phyloP scores from a whole-genome alignment of 1,284 basidiomycete species.

The Schizophyllum commune region DNA sequence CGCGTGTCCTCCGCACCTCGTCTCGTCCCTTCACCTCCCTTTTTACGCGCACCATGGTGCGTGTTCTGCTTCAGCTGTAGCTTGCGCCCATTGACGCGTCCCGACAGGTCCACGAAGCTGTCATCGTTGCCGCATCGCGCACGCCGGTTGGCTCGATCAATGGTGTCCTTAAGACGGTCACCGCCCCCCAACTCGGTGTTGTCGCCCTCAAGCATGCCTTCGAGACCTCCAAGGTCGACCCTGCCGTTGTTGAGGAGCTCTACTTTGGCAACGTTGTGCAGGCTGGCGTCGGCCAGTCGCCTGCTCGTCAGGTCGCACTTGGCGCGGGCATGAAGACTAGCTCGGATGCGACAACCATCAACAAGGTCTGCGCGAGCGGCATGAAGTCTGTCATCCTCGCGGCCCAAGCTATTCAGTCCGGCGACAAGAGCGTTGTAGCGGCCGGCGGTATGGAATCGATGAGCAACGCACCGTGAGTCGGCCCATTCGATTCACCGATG shows the following conservation, averaged over 20 bases:
- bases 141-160: conserved; percentile 95
- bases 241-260: conserved; percentile 84
- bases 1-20: conserved; percentile 18
- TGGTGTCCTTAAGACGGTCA: conserved; percentile 81
- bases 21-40: conserved; percentile 24
- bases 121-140: conserved; percentile 91
- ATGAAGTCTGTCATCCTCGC: conserved; percentile 94
- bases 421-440: conserved; percentile 80
- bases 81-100: not conserved
- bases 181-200: conserved; percentile 87
- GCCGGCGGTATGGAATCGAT: conserved; percentile 98
- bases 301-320: conserved; percentile 92
- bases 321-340: conserved; percentile 73
- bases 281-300: conserved; percentile 92
- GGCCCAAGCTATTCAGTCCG: conserved; percentile 83
- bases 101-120: conserved; percentile 59
- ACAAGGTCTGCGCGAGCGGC: conserved; percentile 97
- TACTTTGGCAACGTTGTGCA: conserved; percentile 97
- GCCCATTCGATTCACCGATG: conserved; percentile 1
- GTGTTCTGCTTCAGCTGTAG: not conserved
- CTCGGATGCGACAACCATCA: conserved; percentile 97
- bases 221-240: conserved; percentile 72
- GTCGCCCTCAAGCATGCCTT: conserved; percentile 89
- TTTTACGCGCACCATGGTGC: not conserved
- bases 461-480: conserved; percentile 86